Evolutionary conservation across 2,329 filamentous ascomycete species (phyloP), one percentile per base, ranked within the genome.

Genomic region (Arthrobotrys conoides): DNA sequence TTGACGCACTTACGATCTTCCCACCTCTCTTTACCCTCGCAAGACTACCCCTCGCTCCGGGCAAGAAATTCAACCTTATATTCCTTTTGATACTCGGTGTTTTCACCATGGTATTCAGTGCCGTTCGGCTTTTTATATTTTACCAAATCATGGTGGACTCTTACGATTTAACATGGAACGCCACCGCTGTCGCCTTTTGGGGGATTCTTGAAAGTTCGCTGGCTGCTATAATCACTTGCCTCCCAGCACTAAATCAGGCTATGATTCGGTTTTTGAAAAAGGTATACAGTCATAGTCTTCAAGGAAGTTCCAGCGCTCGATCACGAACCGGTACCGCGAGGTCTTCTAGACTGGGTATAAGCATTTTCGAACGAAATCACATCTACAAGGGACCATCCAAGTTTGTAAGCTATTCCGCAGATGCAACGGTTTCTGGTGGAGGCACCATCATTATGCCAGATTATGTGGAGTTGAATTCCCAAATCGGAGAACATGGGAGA

Each of bases 1-100:
- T 79, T n/a, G 76, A 79, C 46, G 64, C 67, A 6, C 57, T 79
- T 8, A 79, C 76, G 1, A 79, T 79, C 36, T 71, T 79, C 55
- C 76, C 76, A 5, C 76, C 76, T 3, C 55, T 79, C n/a, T 27
- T 73, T 5, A 51, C 73, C 16, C 61, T 79, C 3, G 24, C 36
- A 12, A 68, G 53, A 20, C 24, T 79, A 12, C 68, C 68, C 2
- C 41, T 79, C 9, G 66, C 76, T 12, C 61, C 48, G 0, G 63
- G 65, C 18, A 79, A 79, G 41, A 79, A 79, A 57, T 69, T 69
- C 41, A 79, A 79, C 38, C 49, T 79, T 5, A 38, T 66, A 5
- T 69, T 70, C 49, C 55, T 79, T 3, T 44, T 77, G 5, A 55
- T 66, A 16, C 69, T 79, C 2, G 76, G 70, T 5, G 61, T 79